These are phyloP conservation scores for Begonia fuchsioides DNA, from an alignment of 306 rosid species.

Conservation along the genomic window DNA sequence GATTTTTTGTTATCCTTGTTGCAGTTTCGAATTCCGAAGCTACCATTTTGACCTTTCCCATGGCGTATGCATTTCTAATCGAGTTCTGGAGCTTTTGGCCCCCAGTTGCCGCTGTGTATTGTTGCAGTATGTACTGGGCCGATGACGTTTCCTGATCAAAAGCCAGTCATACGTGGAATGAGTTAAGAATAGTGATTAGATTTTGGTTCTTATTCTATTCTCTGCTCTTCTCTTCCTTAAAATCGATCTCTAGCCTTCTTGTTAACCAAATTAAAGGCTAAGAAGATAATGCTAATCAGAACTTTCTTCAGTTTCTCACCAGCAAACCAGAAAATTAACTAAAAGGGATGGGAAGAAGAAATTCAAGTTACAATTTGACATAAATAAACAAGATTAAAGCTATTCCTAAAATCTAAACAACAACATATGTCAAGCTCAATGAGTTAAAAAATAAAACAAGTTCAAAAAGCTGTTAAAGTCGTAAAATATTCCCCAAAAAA, in stretches of 20 bases:
- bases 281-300: too few species aligned
- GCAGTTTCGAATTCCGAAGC: constrained; percentile 93
- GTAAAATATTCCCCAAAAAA: not conserved
- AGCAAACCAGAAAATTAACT: not conserved
- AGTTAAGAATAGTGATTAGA: too few species aligned
- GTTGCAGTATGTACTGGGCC: constrained; percentile 94
- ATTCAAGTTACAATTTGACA: not conserved
- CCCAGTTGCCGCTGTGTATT: constrained; percentile 79
- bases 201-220: too few species aligned
- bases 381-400: not conserved
- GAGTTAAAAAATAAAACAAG: not conserved
- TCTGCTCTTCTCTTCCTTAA: too few species aligned
- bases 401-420: constrained; percentile 1
- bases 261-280: too few species aligned
- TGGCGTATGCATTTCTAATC: constrained; percentile 69
- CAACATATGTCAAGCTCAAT: not conserved
- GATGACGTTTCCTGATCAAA: constrained; percentile 63
- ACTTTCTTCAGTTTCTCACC: not conserved
- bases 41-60: constrained; percentile 90
- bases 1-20: constrained; percentile 50
- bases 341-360: not conserved
- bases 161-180: not conserved
- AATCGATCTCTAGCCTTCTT: too few species aligned
- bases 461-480: not conserved
- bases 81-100: constrained; percentile 77